These are phyloP conservation scores for Haplosporangium sp. DNA, from an alignment of 371 early-diverging fungal genomes.

Conservation along the genomic window DNA sequence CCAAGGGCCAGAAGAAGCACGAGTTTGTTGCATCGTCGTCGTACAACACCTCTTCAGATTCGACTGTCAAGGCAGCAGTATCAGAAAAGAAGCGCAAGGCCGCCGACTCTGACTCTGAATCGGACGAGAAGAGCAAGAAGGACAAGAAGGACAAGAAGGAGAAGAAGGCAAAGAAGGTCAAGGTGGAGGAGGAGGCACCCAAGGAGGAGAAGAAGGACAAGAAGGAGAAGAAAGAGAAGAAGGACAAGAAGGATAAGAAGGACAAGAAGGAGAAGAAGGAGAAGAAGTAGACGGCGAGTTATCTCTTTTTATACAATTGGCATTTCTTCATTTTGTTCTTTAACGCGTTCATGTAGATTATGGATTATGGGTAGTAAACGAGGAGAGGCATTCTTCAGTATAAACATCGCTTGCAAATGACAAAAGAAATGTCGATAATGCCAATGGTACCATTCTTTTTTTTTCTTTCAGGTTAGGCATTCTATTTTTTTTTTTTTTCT, in stretches of 20 bases:
- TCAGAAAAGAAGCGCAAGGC: slow-evolving; percentile 55
- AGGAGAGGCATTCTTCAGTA: too few relatives aligned
- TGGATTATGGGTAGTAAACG: too few relatives aligned
- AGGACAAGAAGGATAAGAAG: slow-evolving; percentile 57
- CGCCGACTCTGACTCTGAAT: slow-evolving; percentile 33
- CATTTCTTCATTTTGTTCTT: not conserved
- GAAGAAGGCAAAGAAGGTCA: slow-evolving; percentile 62
- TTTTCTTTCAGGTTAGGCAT: too few relatives aligned
- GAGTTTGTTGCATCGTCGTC: slow-evolving; percentile 58
- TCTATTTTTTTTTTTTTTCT: too few relatives aligned
- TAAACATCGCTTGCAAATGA: too few relatives aligned
- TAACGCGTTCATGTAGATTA: too few relatives aligned
- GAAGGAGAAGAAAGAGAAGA: slow-evolving; percentile 59
- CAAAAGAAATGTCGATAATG: too few relatives aligned
- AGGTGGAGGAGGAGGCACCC: slow-evolving; percentile 54
- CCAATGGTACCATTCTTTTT: too few relatives aligned
- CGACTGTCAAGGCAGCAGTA: slow-evolving; percentile 33
- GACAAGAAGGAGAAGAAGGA: slow-evolving; percentile 55
- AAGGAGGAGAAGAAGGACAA: slow-evolving; percentile 60
- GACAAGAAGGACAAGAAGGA: slow-evolving; percentile 58
- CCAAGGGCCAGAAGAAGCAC: slow-evolving; percentile 80
- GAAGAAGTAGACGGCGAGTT: slow-evolving; percentile 56
- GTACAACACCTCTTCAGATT: slow-evolving; percentile 49
- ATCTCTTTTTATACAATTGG: not conserved
- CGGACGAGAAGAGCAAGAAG: slow-evolving; percentile 37